phyloP scores from a whole-genome alignment of 768 basidiomycete genomes.

The Mycena belliarum region DNA sequence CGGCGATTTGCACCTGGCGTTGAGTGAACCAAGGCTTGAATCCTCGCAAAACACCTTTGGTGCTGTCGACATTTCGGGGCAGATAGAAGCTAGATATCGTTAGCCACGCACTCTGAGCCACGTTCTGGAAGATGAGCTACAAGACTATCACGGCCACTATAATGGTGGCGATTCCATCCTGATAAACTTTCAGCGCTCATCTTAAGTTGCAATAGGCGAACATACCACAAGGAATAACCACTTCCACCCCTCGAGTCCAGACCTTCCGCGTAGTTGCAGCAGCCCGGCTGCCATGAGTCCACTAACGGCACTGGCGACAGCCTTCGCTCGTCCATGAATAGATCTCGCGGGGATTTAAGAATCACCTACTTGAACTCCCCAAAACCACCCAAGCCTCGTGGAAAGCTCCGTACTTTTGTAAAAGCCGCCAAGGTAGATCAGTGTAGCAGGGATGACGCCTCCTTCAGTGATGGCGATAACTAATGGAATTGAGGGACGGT shows the following conservation, averaged over 20 bases:
- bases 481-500: slow-evolving; percentile 3
- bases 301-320: slow-evolving; percentile 40
- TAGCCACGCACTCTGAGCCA: not conserved
- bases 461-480: slow-evolving; percentile 45
- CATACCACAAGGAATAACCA: slow-evolving; percentile 38
- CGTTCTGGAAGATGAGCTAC: slow-evolving; percentile 14
- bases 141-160: slow-evolving; percentile 35
- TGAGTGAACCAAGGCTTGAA: slow-evolving; percentile 36
- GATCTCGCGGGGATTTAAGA: too few species aligned
- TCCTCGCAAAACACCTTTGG: slow-evolving; percentile 35
- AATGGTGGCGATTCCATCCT: slow-evolving; percentile 39
- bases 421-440: slow-evolving; percentile 44
- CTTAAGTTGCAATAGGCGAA: too few species aligned
- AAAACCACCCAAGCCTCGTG: slow-evolving; percentile 43
- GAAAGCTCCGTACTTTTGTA: slow-evolving; percentile 47
- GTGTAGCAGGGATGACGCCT: slow-evolving; percentile 40
- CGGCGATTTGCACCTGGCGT: slow-evolving; percentile 37
- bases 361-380: slow-evolving; percentile 35
- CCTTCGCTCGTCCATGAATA: slow-evolving; percentile 3
- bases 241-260: slow-evolving; percentile 42
- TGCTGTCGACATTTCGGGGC: slow-evolving; percentile 30
- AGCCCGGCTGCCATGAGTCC: slow-evolving; percentile 44
- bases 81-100: slow-evolving; percentile 36
- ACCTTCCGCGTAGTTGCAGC: slow-evolving; percentile 35
- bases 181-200: not conserved